phyloP scores from a whole-genome alignment of 495 filamentous ascomycete genomes.

The Xylaria scruposa region DNA sequence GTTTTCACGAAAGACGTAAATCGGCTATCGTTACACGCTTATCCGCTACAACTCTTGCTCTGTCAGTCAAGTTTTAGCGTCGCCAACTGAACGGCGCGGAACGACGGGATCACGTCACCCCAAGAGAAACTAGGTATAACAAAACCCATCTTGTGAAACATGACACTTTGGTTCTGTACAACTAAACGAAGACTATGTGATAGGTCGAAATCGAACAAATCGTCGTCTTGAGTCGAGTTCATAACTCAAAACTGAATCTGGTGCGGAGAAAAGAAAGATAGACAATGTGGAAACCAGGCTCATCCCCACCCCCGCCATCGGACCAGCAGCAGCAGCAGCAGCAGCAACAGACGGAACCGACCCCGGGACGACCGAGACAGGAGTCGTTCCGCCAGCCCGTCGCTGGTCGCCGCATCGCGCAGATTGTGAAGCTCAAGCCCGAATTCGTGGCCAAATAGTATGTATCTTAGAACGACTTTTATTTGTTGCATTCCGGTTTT shows the following conservation, averaged over 20 bases:
- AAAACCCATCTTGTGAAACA: not conserved
- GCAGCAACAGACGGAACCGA: constrained; percentile 30
- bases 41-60: not conserved
- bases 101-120: not conserved
- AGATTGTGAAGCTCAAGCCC: constrained; percentile 74
- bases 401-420: constrained; percentile 55
- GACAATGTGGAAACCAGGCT: constrained; percentile 25
- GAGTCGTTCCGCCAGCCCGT: constrained; percentile 46
- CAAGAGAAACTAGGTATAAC: not conserved
- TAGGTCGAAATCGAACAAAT: not conserved
- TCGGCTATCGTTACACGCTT: not conserved
- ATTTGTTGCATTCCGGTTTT: not conserved
- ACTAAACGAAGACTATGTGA: not conserved
- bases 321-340: constrained; percentile 24
- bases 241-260: not conserved
- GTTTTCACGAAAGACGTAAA: not conserved
- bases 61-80: not conserved
- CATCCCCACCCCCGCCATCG: constrained; percentile 14
- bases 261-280: not conserved
- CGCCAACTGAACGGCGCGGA: not conserved
- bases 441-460: constrained; percentile 65
- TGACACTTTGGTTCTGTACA: not conserved
- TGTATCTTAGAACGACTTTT: not conserved
- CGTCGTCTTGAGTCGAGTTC: not conserved
- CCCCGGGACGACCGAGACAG: constrained; percentile 32